These are phyloP conservation scores for Ceratocystis papillata DNA, from an alignment of 2,329 filamentous ascomycete genomes.

Conservation along the genomic window DNA sequence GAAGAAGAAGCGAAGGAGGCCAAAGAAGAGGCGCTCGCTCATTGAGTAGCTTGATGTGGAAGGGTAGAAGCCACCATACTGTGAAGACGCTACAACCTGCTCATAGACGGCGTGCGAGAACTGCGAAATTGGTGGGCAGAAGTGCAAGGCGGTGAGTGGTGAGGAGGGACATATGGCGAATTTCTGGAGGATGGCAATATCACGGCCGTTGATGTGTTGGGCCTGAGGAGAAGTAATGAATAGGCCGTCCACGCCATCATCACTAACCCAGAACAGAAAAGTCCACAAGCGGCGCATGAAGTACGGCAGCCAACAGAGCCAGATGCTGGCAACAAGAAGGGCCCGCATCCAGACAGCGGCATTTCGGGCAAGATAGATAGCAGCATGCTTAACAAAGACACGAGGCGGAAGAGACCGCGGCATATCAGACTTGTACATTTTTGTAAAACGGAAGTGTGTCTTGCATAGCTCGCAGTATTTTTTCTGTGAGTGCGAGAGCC, in stretches of 20 bases:
- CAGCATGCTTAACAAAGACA: slow-evolving; percentile 69
- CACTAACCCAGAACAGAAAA: slow-evolving; percentile 86
- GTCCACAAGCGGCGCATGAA: slow-evolving; percentile 88
- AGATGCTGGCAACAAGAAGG: slow-evolving; percentile 69
- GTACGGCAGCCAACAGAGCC: slow-evolving; percentile 81
- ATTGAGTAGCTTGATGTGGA: background rate
- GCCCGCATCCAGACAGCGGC: slow-evolving; percentile 69
- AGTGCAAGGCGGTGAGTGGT: slow-evolving; percentile 25
- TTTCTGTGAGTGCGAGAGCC: slow-evolving; percentile 97
- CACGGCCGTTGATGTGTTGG: slow-evolving; percentile 7
- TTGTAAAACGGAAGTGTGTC: slow-evolving; percentile 94
- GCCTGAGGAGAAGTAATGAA: slow-evolving; percentile 7
- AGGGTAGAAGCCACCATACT: background rate
- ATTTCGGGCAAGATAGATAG: slow-evolving; percentile 60
- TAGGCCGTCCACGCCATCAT: slow-evolving; percentile 50
- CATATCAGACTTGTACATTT: slow-evolving; percentile 93
- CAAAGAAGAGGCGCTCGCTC: slow-evolving; percentile 14
- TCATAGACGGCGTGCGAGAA: slow-evolving; percentile 20
- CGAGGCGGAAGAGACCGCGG: slow-evolving; percentile 68
- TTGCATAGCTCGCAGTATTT: slow-evolving; percentile 99
- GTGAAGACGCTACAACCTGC: slow-evolving; percentile 14
- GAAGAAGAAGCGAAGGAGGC: slow-evolving; percentile 11
- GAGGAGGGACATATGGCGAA: slow-evolving; percentile 30
- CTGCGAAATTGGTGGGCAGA: slow-evolving; percentile 20
- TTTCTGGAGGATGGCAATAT: slow-evolving; percentile 19